A percentile compares a stretch with the other conserved stretches of the same genome.
Evolutionary conservation across 1,284 basidiomycete genomes (phyloP).

Genomic region (Moniliella sp.): DNA sequence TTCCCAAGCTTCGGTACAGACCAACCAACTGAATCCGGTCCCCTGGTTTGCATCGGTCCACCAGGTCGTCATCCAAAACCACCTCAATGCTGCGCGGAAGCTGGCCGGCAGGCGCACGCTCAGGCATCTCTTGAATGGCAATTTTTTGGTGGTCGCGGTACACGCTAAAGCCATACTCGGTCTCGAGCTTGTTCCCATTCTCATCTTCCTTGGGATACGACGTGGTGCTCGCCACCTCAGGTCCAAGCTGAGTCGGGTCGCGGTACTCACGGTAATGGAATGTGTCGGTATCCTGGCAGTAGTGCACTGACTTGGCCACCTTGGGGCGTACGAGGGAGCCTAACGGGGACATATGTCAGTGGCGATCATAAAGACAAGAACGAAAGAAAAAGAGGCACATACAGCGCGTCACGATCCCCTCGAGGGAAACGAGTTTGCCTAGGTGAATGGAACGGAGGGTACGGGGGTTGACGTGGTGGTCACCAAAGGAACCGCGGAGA

Average conservation of each 20-base stretch:
- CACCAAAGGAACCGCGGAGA: conserved; percentile 93
- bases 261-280: conserved; percentile 81
- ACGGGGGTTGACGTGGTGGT: conserved; percentile 87
- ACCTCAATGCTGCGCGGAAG: conserved; percentile 85
- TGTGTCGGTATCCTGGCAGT: conserved; percentile 59
- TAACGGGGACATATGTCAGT: conserved; percentile 7
- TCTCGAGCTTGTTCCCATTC: conserved; percentile 62
- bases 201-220: conserved; percentile 69
- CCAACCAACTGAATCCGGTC: conserved; percentile 93
- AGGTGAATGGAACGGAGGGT: conserved; percentile 70
- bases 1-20: conserved; percentile 76
- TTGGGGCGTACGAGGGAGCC: conserved; percentile 87
- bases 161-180: conserved; percentile 74
- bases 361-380: not conserved
- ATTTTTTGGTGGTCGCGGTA: conserved; percentile 94
- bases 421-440: conserved; percentile 84
- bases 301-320: conserved; percentile 90
- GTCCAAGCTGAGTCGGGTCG: conserved; percentile 74
- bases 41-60: conserved; percentile 90
- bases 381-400: conserved; percentile 6
- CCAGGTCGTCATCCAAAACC: conserved; percentile 84
- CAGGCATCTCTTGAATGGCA: conserved; percentile 97
- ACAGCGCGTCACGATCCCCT: conserved; percentile 94
- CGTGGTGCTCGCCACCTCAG: conserved; percentile 33
- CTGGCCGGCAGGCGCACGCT: conserved; percentile 87